These are phyloP conservation scores for Ustilaginoidea virens DNA, from an alignment of 2,329 filamentous ascomycete species.

Conservation along the genomic window DNA sequence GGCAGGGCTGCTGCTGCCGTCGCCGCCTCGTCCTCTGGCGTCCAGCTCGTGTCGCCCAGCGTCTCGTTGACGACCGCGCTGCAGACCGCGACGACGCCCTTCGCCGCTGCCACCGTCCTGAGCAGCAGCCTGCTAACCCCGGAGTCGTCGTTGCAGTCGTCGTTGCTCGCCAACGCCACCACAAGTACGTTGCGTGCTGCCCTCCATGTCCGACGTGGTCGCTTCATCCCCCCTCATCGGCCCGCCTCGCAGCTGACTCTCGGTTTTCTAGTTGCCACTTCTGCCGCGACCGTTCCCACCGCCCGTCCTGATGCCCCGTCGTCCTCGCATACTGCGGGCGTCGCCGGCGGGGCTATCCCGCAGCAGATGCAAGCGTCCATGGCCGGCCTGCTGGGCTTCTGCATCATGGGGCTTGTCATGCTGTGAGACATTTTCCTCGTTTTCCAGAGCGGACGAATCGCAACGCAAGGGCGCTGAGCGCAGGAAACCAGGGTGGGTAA, in stretches of 20 bases:
- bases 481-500: no score
- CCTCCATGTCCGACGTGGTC: no score
- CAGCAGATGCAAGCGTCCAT: conserved; percentile 19
- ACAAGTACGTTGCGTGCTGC: no score
- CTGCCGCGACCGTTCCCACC: conserved; percentile 4
- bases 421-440: no score
- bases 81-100: background rate
- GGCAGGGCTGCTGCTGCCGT: conserved; percentile 7
- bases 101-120: no score
- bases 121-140: no score
- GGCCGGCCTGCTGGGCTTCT: conserved; percentile 20
- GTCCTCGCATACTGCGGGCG: conserved; percentile 11
- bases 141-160: no score
- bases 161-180: no score
- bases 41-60: background rate
- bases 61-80: background rate
- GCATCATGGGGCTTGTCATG: conserved; percentile 20
- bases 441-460: no score
- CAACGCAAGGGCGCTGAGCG: no score
- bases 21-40: conserved; percentile 3
- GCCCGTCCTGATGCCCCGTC: conserved; percentile 12
- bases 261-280: conserved; percentile 4
- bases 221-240: no score
- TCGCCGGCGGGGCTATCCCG: conserved; percentile 17
- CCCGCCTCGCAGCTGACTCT: no score